These are phyloP conservation scores for Nasturtium officinale DNA, from an alignment of 345 rosid species.

Conservation along the genomic window DNA sequence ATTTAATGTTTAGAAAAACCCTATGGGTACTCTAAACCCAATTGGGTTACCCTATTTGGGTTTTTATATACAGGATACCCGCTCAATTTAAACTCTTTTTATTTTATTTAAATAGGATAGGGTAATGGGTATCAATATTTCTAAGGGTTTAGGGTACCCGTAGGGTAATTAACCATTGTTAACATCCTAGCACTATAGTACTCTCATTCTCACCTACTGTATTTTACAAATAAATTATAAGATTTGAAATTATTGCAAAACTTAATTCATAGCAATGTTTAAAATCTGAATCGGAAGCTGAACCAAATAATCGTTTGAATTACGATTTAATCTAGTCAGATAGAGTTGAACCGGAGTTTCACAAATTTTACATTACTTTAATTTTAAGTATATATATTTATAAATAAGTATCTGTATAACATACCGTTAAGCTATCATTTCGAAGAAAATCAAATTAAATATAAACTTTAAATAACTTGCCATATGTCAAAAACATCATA, in stretches of 20 bases:
- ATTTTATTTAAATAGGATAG: too few relatives aligned
- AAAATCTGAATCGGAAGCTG: neutral
- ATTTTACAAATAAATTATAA: neutral
- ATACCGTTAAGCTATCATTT: neutral
- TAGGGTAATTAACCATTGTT: too few relatives aligned
- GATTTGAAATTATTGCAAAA: neutral
- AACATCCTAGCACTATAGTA: too few relatives aligned
- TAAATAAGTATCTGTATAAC: neutral
- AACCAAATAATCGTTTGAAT: neutral
- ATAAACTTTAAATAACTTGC: neutral
- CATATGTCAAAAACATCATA: neutral
- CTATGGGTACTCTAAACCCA: too few relatives aligned
- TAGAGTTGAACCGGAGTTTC: neutral
- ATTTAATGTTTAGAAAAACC: too few relatives aligned
- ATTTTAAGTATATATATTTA: neutral
- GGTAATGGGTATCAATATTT: too few relatives aligned
- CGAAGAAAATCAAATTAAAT: neutral
- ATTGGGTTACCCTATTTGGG: too few relatives aligned
- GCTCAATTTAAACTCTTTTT: too few relatives aligned
- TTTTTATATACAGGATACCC: too few relatives aligned
- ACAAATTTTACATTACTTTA: neutral
- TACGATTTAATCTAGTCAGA: neutral
- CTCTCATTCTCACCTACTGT: neutral
- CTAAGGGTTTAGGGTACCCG: too few relatives aligned
- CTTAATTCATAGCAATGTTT: neutral